Evolutionary conservation across 257 asterid genomes (phyloP), one percentile per base, ranked within the genome.

Genomic region (Rhazya stricta): DNA sequence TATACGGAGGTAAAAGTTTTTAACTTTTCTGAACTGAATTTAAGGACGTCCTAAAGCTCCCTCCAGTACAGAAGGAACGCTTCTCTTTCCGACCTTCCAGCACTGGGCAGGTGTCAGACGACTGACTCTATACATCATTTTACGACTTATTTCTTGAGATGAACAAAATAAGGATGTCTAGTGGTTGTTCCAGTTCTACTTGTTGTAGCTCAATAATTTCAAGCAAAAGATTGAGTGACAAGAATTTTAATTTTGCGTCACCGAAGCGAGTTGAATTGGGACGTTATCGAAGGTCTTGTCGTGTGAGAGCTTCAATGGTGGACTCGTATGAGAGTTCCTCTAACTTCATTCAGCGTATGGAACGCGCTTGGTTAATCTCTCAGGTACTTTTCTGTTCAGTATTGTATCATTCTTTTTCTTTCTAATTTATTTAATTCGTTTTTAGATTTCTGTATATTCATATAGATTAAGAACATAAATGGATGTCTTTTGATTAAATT

Each of bases 281-380:
- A 30, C 37, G 66, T 30, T 45, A 29, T 56, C 51, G 69, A 48
- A 86, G 81, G 79, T 71, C 78, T 60, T 60, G 75, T 73, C 81
- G 45, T 68, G 77, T 89, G n/a, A 86, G 91, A 71, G 96, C 97
- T 80, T 87, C 98, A 37, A 77, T 48, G 79, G 90, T 94, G 85
- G 97, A 90, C 53, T 86, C 94, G 15, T 78, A 76, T 23, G 97
- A 84, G 82, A 84, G 87, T 71, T 84, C 92, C 19, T 65, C 84
- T 41, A 83, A 84, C 78, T 88, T 90, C 74, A 78, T 71, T 70
- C 70, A 89, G 16, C 94, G 97, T 73, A 89, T 91, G 87, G 97
- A 94, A 71, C 97, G 89, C 6, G 90, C 95, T 32, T 94, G 97
- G 97, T 81, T 91, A 84, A 94, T 94, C 81, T 86, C 98, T 73